A percentile compares a stretch with the other conserved stretches of the same genome.
Conservation (phyloP, 2,329 filamentous ascomycete genomes). For the Aspergillus sp. region DNA sequence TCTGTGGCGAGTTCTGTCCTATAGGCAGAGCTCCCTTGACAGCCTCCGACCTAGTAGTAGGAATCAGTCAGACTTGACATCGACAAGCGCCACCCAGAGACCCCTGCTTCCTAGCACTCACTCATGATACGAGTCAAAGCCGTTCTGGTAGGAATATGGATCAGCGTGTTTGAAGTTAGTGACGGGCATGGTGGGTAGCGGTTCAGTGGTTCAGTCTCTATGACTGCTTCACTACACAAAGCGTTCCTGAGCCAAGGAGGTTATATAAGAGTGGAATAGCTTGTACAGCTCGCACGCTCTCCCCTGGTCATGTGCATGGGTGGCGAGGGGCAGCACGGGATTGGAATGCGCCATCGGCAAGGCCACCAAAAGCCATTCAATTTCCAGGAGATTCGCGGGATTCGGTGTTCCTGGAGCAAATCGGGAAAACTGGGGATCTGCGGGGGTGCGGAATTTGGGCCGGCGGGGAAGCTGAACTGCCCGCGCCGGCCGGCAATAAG, state of each 20-base stretch:
- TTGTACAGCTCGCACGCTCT: background rate
- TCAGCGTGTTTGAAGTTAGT: slow-evolving; percentile 64
- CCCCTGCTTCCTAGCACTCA: slow-evolving; percentile 44
- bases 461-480: background rate
- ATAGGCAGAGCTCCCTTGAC: slow-evolving; percentile 72
- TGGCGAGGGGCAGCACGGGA: background rate
- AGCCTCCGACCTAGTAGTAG: slow-evolving; percentile 66
- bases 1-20: slow-evolving; percentile 79
- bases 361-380: background rate
- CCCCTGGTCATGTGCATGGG: background rate
- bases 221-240: background rate
- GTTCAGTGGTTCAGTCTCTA: background rate
- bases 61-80: slow-evolving; percentile 15
- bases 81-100: background rate
- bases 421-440: background rate
- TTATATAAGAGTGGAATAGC: background rate
- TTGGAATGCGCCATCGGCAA: background rate
- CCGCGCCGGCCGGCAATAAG: background rate
- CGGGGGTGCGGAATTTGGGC: slow-evolving; percentile 1
- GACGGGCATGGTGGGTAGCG: slow-evolving; percentile 57
- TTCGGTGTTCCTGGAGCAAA: background rate
- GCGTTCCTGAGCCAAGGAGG: background rate
- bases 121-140: slow-evolving; percentile 77
- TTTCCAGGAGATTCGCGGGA: background rate
- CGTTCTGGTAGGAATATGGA: slow-evolving; percentile 75